Base-by-base conservation (phyloP, 2,329 filamentous ascomycete genomes). In the Trichophyton schoenleinii region DNA sequence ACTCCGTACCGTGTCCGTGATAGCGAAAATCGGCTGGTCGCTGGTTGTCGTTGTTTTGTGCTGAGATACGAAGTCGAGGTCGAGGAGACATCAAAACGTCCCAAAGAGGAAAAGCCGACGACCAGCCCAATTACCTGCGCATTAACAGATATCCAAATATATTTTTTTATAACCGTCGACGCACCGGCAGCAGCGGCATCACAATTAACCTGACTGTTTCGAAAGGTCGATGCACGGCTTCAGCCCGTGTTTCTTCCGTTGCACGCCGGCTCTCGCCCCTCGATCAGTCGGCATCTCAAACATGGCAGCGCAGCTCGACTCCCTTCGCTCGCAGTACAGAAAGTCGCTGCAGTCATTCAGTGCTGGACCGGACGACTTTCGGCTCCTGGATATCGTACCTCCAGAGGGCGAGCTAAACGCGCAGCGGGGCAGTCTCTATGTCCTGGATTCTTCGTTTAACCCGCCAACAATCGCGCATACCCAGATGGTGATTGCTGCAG, bases 371-470 rank as follows among this genome's bases (percentile, higher is more conserved):
- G 70, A 67, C 44, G 66, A 67, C 20, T 72, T 76, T 18, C 71
- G 74, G 53, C 60, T 73, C 44, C 60, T 73, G 42, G 67, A 68
- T 52, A 68, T 68, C 3, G 63, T 73, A 9, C 62, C 68, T 46
- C 25, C 42, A 1, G 38, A 41, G 36, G 52, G 55, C 3, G 41
- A 61, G 66, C 20, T 63, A 64, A 41, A 63, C 62, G n/a, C n/a
- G 2, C 55, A 63, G 28, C 52, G 62, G 31, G 60, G 31, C 25
- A 64, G 57, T 53, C 78, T 87, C 59, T 84, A 83, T 71, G 82
- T 87, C 61, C 76, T 86, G 53, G 84, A 86, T 68, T 85, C 83
- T 0, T 85, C 82, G 25, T 86, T 85, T 78, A 87, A 87, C 64
- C 84, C 84, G 9, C 84, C 84, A 1, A 83, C 82, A 2, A 73